These are phyloP conservation scores for Physcomitrium patens DNA, from an alignment of 225 moss, liverwort and hornwort species.

Conservation along the genomic window DNA sequence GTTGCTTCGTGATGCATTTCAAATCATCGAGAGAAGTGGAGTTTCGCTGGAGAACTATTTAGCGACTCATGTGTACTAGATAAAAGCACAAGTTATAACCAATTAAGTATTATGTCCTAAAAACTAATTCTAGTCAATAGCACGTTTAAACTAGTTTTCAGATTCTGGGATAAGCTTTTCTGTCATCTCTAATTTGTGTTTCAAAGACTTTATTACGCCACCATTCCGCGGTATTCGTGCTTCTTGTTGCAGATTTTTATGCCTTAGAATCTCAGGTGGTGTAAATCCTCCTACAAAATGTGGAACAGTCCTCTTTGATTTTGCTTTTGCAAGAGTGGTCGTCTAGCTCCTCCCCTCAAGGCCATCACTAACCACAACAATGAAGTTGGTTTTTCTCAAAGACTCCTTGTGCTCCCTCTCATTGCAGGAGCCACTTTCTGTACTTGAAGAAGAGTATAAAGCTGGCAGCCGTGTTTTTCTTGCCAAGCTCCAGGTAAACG, in stretches of 20 bases:
- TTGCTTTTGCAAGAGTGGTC: neutral
- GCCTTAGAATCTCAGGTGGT: neutral
- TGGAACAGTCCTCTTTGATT: neutral
- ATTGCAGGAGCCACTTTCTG: conserved; percentile 90
- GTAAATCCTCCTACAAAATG: neutral
- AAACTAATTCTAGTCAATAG: too few species aligned
- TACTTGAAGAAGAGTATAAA: conserved; percentile 93
- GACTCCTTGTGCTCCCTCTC: conserved; percentile 23
- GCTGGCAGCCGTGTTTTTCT: conserved; percentile 94
- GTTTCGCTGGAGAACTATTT: neutral
- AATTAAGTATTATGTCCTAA: too few species aligned
- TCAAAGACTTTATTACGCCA: neutral
- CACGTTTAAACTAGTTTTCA: neutral
- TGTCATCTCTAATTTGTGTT: neutral
- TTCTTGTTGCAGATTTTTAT: neutral
- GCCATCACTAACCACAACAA: neutral
- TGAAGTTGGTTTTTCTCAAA: conserved; percentile 16
- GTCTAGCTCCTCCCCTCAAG: neutral
- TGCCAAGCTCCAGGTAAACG: conserved; percentile 87
- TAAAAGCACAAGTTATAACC: too few species aligned
- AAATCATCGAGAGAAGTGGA: neutral
- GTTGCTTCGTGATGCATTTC: neutral
- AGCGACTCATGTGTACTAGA: too few species aligned
- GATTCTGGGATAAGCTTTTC: neutral
- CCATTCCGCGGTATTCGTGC: neutral